These are phyloP conservation scores for Thermomyces lanuginosus DNA, from an alignment of 2,329 filamentous ascomycete genomes.

Conservation along the genomic window DNA sequence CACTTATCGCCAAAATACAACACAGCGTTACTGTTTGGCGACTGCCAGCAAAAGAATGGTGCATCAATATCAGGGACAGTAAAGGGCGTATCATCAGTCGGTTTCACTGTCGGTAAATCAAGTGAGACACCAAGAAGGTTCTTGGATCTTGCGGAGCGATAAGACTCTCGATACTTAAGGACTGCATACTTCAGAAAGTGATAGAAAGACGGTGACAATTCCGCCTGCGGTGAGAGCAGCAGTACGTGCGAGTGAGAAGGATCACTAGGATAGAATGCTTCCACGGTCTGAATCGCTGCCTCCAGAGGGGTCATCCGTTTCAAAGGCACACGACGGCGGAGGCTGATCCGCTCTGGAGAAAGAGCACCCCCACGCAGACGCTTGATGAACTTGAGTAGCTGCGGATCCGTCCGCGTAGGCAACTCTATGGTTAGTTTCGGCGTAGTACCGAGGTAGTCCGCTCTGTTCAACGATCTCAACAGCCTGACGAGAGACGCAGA, in stretches of 20 bases:
- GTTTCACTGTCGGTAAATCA: conserved; percentile 45
- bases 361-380: conserved; percentile 51
- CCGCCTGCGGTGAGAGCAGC: conserved; percentile 64
- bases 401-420: conserved; percentile 50
- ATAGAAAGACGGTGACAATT: conserved; percentile 66
- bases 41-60: conserved; percentile 66
- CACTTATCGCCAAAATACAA: conserved; percentile 76
- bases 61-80: conserved; percentile 19
- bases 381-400: conserved; percentile 46
- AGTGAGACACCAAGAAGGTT: conserved; percentile 65
- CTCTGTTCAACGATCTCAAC: conserved; percentile 55
- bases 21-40: conserved; percentile 64
- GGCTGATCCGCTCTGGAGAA: conserved; percentile 37
- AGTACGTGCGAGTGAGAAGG: conserved; percentile 55
- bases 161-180: conserved; percentile 53
- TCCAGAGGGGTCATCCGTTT: conserved; percentile 48
- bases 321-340: conserved; percentile 57
- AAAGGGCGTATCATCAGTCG: conserved; percentile 39
- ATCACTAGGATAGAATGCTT: conserved; percentile 69
- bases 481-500: conserved; percentile 62
- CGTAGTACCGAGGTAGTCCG: conserved; percentile 55
- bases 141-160: no score
- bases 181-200: conserved; percentile 70
- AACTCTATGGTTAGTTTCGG: conserved; percentile 77
- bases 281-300: conserved; percentile 58